phyloP scores from a whole-genome alignment of 31 red algal species.

The Odonthalia washingtoniensis region DNA sequence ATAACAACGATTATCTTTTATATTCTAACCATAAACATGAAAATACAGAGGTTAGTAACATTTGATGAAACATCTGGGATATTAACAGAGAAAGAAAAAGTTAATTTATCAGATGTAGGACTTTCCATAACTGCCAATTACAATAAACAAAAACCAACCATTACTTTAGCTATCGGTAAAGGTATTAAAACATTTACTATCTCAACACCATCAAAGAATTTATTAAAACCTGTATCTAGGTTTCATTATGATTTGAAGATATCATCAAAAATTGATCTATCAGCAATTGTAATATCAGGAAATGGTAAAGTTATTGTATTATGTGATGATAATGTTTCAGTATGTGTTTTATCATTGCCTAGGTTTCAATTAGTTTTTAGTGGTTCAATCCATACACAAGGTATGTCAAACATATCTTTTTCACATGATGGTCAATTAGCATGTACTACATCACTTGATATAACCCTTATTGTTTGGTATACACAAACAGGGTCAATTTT shows the following conservation, averaged over 20 bases:
- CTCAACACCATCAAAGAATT: not conserved
- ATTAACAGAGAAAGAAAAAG: conserved; percentile 12
- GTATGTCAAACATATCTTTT: conserved; percentile 60
- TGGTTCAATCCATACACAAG: conserved; percentile 56
- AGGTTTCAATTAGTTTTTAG: conserved; percentile 43
- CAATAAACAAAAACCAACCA: too few species aligned
- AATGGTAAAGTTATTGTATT: conserved; percentile 37
- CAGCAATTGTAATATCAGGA: conserved; percentile 45
- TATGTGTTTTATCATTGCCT: conserved; percentile 42
- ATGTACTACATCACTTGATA: conserved; percentile 46
- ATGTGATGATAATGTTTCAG: conserved; percentile 55
- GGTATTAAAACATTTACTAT: conserved; percentile 45
- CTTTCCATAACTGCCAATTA: conserved; percentile 47
- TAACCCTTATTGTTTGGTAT: conserved; percentile 31
- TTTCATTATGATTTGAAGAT: conserved; percentile 62
- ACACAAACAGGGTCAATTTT: conserved; percentile 43
- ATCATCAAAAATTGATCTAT: conserved; percentile 44
- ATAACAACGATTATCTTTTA: not conserved
- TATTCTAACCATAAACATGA: conserved; percentile 17
- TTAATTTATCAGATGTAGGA: conserved; percentile 46
- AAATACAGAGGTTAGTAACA: conserved; percentile 49
- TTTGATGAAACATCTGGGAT: conserved; percentile 28
- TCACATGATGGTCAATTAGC: conserved; percentile 32
- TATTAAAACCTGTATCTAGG: conserved; percentile 44
- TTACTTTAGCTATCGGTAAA: conserved; percentile 47